Percentiles rank a stretch among this genome's conserved stretches.
Evolutionary conservation across 225 moss, liverwort and hornwort genomes (phyloP).

Genomic region (Straminergon stramineum): DNA sequence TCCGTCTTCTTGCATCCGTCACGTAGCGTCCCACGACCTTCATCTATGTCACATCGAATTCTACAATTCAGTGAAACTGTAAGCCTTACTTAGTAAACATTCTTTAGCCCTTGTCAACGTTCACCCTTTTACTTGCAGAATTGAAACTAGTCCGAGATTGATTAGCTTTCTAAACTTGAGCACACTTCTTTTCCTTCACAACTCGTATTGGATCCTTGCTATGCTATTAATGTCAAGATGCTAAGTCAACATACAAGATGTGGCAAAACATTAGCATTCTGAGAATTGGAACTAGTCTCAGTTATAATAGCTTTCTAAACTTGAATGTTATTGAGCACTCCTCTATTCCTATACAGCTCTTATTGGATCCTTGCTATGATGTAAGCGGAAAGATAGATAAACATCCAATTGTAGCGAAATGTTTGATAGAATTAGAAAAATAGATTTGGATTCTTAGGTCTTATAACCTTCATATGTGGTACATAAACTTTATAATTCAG

Average conservation of each 20-base stretch:
- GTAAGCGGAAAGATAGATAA: neutral
- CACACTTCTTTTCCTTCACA: neutral
- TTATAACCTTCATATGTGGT: neutral
- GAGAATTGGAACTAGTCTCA: neutral
- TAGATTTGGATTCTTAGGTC: neutral
- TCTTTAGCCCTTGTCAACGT: neutral
- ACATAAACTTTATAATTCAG: neutral
- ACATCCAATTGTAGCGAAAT: neutral
- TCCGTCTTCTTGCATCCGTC: slow-evolving; percentile 32
- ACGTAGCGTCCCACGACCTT: slow-evolving; percentile 24
- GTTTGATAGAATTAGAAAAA: neutral
- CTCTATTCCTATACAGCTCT: neutral
- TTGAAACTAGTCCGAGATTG: neutral
- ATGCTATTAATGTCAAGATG: neutral
- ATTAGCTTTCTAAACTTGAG: neutral
- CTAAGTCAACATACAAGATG: neutral
- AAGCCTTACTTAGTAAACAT: neutral
- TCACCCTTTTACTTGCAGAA: neutral
- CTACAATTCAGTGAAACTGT: neutral
- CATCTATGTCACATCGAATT: neutral
- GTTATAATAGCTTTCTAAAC: neutral
- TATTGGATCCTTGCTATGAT: neutral
- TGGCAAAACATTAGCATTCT: neutral
- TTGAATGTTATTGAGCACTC: neutral
- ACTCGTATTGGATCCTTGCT: neutral